Conservation (phyloP, 2,329 filamentous ascomycete genomes). For the Ophiosphaerella korrae region DNA sequence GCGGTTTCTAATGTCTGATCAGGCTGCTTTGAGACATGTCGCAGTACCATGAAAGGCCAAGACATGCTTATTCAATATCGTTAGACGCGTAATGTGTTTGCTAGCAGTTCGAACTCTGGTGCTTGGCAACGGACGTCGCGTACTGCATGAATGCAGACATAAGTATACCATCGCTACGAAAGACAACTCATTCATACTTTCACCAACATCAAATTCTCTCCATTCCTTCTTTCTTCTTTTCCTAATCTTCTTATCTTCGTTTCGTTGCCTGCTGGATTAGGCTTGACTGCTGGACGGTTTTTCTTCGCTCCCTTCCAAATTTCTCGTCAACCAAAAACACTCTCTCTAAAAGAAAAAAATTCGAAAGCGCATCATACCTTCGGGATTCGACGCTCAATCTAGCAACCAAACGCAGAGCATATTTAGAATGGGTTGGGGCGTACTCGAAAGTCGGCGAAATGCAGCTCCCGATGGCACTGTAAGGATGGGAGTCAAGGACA, state of each 20-base stretch:
- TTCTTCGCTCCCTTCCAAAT: background rate
- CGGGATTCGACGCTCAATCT: too few relatives aligned
- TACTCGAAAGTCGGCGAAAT: constrained; percentile 14
- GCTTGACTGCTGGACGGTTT: constrained; percentile 16
- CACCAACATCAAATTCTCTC: background rate
- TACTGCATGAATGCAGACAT: background rate
- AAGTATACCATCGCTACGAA: constrained; percentile 4
- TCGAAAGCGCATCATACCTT: too few relatives aligned
- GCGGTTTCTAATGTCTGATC: background rate
- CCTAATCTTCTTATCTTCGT: constrained; percentile 4
- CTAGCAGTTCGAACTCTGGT: background rate
- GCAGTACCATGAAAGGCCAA: constrained; percentile 6
- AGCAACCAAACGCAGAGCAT: background rate
- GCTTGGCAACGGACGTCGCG: constrained; percentile 4
- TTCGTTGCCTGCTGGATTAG: constrained; percentile 13
- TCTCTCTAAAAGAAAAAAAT: background rate
- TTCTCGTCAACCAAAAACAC: background rate
- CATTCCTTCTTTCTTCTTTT: constrained; percentile 1
- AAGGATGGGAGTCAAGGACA: constrained; percentile 8
- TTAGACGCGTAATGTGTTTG: constrained; percentile 10
- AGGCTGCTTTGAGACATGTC: constrained; percentile 11
- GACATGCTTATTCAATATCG: constrained; percentile 8
- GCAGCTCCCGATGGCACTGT: constrained; percentile 12
- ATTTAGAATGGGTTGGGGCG: constrained; percentile 15
- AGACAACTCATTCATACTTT: constrained; percentile 3